phyloP scores from a whole-genome alignment of 345 rosid genomes.

The Viola odorata region DNA sequence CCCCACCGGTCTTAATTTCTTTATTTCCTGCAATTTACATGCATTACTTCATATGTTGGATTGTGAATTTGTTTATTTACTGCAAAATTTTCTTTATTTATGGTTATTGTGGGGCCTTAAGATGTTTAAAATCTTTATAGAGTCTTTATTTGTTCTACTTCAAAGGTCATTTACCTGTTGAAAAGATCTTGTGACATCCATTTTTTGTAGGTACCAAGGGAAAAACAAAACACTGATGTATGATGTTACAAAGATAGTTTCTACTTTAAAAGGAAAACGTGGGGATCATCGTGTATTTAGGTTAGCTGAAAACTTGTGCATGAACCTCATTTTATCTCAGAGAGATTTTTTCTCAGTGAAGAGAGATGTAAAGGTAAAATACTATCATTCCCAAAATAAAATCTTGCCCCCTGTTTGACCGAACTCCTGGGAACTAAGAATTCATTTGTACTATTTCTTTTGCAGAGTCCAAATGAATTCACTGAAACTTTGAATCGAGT shows the following conservation, averaged over 20 bases:
- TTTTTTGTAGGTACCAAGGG: constrained; percentile 71
- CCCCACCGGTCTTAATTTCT: no score
- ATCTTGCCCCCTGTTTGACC: constrained; percentile 1
- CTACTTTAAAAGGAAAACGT: constrained; percentile 87
- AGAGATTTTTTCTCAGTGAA: constrained; percentile 87
- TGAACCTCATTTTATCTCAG: constrained; percentile 80
- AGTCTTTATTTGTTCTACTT: no score
- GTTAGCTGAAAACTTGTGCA: constrained; percentile 90
- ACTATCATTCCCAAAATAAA: constrained; percentile 8
- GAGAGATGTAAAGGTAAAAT: constrained; percentile 85
- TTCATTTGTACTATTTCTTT: constrained; percentile 17
- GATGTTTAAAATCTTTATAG: no score
- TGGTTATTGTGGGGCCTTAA: no score
- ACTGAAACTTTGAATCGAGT: constrained; percentile 92
- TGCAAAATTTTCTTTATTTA: no score
- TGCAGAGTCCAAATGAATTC: constrained; percentile 96
- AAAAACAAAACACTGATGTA: constrained; percentile 90
- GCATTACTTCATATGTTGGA: no score
- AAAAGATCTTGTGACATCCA: not conserved
- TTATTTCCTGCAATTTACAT: no score
- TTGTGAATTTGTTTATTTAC: no score
- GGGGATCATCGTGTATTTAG: constrained; percentile 96
- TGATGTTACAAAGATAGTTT: constrained; percentile 88
- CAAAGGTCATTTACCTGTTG: no score
- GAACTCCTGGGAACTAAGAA: constrained; percentile 4